Conservation (phyloP, 2,329 filamentous ascomycete species). For the Raffaelea ambrosiae region DNA sequence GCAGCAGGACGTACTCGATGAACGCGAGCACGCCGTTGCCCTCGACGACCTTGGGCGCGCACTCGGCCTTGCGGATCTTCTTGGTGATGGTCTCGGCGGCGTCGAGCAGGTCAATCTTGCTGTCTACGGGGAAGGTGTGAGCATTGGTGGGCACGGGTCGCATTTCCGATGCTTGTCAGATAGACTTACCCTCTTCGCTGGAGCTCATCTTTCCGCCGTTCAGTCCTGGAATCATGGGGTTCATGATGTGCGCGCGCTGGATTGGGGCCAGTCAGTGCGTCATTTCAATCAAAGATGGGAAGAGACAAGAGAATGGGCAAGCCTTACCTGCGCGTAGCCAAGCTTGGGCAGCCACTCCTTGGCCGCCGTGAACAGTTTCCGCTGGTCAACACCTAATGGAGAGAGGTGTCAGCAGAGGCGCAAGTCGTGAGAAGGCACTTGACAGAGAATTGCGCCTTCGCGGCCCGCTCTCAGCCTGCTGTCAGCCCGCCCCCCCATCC, state of each 20-base stretch:
- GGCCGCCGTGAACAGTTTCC: constrained; percentile 82
- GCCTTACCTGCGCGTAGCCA: constrained; percentile 59
- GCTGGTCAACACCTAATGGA: constrained; percentile 70
- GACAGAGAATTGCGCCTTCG: constrained; percentile 24
- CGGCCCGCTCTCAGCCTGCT: too few species aligned
- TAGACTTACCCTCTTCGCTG: constrained; percentile 50
- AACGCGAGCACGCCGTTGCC: constrained; percentile 83
- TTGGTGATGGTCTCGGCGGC: constrained; percentile 62
- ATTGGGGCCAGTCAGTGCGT: too few species aligned
- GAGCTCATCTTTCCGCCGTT: constrained; percentile 80
- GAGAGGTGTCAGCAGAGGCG: too few species aligned
- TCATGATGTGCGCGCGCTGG: constrained; percentile 43
- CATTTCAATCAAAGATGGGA: constrained; percentile 7
- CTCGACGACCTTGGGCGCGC: constrained; percentile 66
- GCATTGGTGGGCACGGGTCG: not conserved
- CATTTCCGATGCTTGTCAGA: too few species aligned
- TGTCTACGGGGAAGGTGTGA: constrained; percentile 46
- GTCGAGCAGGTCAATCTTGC: constrained; percentile 92
- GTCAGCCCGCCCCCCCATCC: too few species aligned
- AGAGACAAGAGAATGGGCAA: constrained; percentile 17
- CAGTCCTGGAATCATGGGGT: constrained; percentile 80
- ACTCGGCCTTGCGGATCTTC: constrained; percentile 81
- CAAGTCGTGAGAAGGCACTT: not conserved
- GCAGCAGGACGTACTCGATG: constrained; percentile 78
- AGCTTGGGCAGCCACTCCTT: constrained; percentile 79